phyloP scores from a whole-genome alignment of 2,329 filamentous ascomycete species.

The Neofusicoccum cordaticola region DNA sequence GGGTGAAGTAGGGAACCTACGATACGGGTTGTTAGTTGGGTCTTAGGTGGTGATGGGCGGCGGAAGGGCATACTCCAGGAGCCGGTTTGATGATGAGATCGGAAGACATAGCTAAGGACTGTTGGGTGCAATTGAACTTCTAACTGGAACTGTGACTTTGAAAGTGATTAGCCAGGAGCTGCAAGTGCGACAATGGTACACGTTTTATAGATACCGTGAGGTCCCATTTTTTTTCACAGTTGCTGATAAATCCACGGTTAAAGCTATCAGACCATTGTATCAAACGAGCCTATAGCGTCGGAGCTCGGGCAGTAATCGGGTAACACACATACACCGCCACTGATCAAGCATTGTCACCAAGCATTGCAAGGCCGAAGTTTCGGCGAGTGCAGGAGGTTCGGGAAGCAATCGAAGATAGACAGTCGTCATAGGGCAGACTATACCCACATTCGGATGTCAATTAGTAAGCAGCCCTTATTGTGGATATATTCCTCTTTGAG shows the following conservation, averaged over 20 bases:
- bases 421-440: no score
- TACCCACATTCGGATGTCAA: no score
- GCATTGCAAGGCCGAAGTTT: no score
- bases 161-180: no score
- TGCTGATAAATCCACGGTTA: conserved; percentile 7
- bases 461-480: no score
- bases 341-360: neutral
- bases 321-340: neutral
- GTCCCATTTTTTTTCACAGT: neutral
- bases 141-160: no score
- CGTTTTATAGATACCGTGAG: neutral
- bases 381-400: no score
- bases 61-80: neutral
- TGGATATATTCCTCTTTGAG: no score
- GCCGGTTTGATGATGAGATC: neutral
- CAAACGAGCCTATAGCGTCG: neutral
- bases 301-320: neutral
- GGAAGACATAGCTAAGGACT: neutral
- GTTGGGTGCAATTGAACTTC: neutral
- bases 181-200: neutral
- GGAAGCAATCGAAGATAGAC: no score
- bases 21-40: neutral
- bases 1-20: conserved; percentile 48
- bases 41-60: neutral
- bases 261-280: neutral